Evolutionary conservation across 75 land plant genomes (phyloP), one percentile per base, ranked within the genome.

Genomic region (Ceratopteris richardii): DNA sequence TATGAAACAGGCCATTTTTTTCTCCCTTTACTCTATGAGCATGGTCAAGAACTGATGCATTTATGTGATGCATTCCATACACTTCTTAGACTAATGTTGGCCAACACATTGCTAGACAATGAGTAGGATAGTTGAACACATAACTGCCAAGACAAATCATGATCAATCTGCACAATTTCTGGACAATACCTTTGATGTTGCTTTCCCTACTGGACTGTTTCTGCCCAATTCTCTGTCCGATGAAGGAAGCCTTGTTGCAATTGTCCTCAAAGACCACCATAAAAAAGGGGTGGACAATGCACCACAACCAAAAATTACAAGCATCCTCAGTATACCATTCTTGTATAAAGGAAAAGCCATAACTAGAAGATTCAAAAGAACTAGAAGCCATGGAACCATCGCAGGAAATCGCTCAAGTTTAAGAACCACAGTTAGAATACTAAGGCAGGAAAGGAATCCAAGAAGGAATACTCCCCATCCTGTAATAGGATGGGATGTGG

Each of bases 401-500:
- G 58, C 59, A 4, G 69, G 63, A 1, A 33, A 21, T 17, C 58
- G 47, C 4, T 70, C 54, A 29, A 72, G 51, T 41, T 65, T 52
- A 48, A 72, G 53, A 47, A 72, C 22, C 30, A 31, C 65, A 30
- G 57, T 51, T 16, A 50, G 39, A 30, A 59, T 39, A 5, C 51
- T 58, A 26, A 72, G 57, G 1, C 56, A 30, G n/a, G 74, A 65
- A 22, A 52, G 25, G 23, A 62, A 65, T 10, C 74, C 74, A 6
- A 72, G 54, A 37, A 72, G 57, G 20, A 58, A 56, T 23, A 60
- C 51, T 1, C 58, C 54, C 74, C 74, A 72, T 13, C 74, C 74
- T 60, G 66, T 42, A 26, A 72, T 29, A 27, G 74, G 74, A 41
- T 72, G 74, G 31, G 58, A 69, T 23, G 69, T 72, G 2, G 74